Evolutionary conservation across 2,329 filamentous ascomycete species (phyloP).

Genomic region (Paecilomyces dactylethromorphus): DNA sequence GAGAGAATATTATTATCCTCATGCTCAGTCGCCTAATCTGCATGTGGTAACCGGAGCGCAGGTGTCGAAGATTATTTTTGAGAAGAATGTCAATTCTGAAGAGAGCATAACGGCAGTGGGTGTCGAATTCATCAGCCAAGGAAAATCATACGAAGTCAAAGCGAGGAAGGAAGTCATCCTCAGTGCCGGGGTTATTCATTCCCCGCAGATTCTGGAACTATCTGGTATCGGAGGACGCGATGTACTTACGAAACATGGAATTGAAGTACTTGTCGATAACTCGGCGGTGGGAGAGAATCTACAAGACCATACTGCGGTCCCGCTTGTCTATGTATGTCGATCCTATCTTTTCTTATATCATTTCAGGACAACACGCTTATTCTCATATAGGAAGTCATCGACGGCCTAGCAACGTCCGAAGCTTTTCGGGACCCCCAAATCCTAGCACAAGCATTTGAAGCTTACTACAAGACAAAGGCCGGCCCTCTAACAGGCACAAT

Average conservation of each 20-base stretch:
- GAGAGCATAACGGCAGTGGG: neutral
- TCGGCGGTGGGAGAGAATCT: slow-evolving; percentile 43
- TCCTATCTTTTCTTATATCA: too few relatives aligned
- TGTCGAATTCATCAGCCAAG: neutral
- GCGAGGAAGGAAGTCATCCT: slow-evolving; percentile 49
- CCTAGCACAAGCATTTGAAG: too few relatives aligned
- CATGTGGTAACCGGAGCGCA: too few relatives aligned
- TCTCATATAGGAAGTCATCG: too few relatives aligned
- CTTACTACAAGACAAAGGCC: too few relatives aligned
- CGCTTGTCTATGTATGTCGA: too few relatives aligned
- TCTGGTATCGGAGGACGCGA: slow-evolving; percentile 51
- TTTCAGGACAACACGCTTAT: too few relatives aligned
- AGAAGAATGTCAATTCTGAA: neutral
- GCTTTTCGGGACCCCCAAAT: too few relatives aligned
- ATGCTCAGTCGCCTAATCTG: too few relatives aligned
- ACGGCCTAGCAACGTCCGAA: too few relatives aligned
- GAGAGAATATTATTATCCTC: too few relatives aligned
- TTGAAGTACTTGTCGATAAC: slow-evolving; percentile 37
- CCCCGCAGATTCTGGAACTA: slow-evolving; percentile 53
- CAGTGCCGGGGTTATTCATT: slow-evolving; percentile 51
- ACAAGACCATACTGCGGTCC: slow-evolving; percentile 33
- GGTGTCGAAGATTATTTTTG: neutral
- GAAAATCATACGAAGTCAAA: slow-evolving; percentile 20
- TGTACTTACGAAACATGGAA: slow-evolving; percentile 33
- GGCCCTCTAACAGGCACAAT: too few relatives aligned